Percentiles rank a stretch among this genome's conserved stretches.
phyloP scores from a whole-genome alignment of 306 rosid species.

The Amphicarpaea edgeworthii region DNA sequence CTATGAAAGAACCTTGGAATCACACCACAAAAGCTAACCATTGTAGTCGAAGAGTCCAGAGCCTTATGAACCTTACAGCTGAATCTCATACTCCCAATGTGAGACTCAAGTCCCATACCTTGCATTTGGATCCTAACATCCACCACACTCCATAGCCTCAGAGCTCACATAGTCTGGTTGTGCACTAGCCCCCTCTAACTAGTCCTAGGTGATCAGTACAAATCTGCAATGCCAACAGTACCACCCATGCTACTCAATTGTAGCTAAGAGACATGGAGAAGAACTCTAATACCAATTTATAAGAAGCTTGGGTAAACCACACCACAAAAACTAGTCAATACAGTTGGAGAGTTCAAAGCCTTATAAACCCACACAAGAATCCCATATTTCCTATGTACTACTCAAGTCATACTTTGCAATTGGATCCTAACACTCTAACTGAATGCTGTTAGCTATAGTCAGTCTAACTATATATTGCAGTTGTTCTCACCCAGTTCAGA shows the following conservation, averaged over 20 bases:
- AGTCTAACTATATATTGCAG: neutral
- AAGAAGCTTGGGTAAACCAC: neutral
- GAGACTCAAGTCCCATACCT: neutral
- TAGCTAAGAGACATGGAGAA: neutral
- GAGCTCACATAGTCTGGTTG: neutral
- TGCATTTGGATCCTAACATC: neutral
- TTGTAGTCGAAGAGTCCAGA: neutral
- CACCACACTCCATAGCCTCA: neutral
- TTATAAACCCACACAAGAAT: neutral
- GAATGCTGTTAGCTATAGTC: neutral
- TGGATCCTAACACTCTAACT: neutral
- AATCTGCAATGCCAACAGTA: neutral
- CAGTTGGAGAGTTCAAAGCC: neutral
- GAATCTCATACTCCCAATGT: neutral
- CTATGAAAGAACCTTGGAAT: neutral
- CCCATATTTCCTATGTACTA: neutral
- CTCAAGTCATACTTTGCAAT: neutral
- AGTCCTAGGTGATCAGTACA: neutral
- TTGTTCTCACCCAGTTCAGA: conserved; percentile 2
- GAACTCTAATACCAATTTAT: neutral
- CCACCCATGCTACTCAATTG: neutral
- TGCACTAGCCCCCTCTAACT: neutral
- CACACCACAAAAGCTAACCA: neutral
- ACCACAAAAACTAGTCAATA: neutral
- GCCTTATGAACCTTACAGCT: neutral